Evolutionary conservation across 31 red algal genomes (phyloP).

Genomic region (Endocladia muricata): DNA sequence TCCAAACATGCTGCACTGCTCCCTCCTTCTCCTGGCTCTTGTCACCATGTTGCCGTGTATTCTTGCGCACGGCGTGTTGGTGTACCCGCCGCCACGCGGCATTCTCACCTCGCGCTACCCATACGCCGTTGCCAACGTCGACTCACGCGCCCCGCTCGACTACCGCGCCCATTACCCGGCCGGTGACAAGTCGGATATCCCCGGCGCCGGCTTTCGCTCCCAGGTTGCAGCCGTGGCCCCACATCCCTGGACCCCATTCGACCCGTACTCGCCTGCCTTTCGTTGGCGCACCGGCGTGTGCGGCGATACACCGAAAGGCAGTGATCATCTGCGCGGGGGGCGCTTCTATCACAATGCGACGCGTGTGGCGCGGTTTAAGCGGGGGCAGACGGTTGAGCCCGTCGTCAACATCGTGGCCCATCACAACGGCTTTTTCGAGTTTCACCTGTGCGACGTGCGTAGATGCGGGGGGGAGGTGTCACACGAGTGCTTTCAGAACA

Average conservation of each 20-base stretch:
- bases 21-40: too few relatives aligned
- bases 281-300: constrained; percentile 65
- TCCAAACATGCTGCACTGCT: too few relatives aligned
- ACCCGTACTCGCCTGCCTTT: constrained; percentile 28
- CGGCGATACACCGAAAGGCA: constrained; percentile 34
- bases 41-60: too few relatives aligned
- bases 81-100: too few relatives aligned
- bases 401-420: constrained; percentile 47
- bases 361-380: constrained; percentile 16
- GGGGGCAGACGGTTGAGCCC: constrained; percentile 26
- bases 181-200: constrained; percentile 16
- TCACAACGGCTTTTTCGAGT: constrained; percentile 66
- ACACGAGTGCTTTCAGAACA: constrained; percentile 31
- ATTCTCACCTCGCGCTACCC: too few relatives aligned
- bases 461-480: constrained; percentile 64
- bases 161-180: constrained; percentile 51
- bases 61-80: too few relatives aligned
- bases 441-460: constrained; percentile 64
- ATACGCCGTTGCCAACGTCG: too few relatives aligned
- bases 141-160: constrained; percentile 17
- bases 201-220: constrained; percentile 25
- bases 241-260: constrained; percentile 31
- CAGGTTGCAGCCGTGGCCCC: constrained; percentile 18
- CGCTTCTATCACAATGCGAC: constrained; percentile 32
- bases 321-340: constrained; percentile 47